A percentile compares a stretch with the other conserved stretches of the same genome.
Evolutionary conservation across 495 filamentous ascomycete genomes (phyloP).

Genomic region (Hyaloscypha bicolor): DNA sequence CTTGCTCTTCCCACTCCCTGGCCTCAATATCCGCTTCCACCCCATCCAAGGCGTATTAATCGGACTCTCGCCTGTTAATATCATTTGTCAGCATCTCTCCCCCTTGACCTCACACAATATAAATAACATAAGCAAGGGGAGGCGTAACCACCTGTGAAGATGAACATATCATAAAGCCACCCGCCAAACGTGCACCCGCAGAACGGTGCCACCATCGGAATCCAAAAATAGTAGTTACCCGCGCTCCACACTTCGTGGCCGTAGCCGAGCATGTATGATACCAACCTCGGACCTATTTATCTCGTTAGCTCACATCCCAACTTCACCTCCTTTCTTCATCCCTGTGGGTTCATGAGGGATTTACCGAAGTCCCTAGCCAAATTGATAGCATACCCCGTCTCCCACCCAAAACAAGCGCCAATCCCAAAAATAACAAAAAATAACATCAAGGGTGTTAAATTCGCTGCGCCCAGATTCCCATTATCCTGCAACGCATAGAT

Average conservation of each 20-base stretch:
- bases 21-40: conserved; percentile 17
- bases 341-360: not conserved
- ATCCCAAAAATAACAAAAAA: conserved; percentile 71
- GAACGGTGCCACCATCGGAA: conserved; percentile 47
- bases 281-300: conserved; percentile 53
- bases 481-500: conserved; percentile 69
- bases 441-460: conserved; percentile 55
- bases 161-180: conserved; percentile 54
- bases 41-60: conserved; percentile 32
- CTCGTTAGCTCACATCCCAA: not conserved
- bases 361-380: conserved; percentile 63
- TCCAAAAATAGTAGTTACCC: conserved; percentile 47
- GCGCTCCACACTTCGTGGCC: conserved; percentile 64
- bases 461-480: conserved; percentile 46
- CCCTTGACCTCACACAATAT: not conserved
- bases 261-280: conserved; percentile 64
- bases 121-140: not conserved
- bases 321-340: not conserved
- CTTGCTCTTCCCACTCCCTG: not conserved
- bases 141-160: conserved; percentile 46
- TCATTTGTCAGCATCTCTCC: not conserved
- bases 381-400: conserved; percentile 72
- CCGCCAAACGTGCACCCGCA: conserved; percentile 48
- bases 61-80: conserved; percentile 17
- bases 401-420: conserved; percentile 70